Conservation (phyloP, 208 protist genomes). For the Crithidia mellificae region DNA sequence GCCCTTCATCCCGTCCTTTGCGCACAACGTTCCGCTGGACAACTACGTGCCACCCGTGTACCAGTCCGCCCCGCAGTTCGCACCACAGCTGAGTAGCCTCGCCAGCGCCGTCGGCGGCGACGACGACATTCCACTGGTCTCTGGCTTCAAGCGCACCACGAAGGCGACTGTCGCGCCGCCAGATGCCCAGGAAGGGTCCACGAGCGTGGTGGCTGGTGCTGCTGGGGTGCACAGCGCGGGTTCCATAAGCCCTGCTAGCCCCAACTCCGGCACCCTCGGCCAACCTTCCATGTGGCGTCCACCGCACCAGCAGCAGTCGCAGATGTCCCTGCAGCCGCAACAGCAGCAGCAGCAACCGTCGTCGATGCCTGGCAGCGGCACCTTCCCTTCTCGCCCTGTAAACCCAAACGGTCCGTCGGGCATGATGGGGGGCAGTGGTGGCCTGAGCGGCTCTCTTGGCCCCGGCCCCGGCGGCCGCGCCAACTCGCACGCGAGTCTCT, state of each 20-base stretch:
- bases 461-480: constrained; percentile 4
- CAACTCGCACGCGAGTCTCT: constrained; percentile 13
- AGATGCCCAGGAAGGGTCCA: constrained; percentile 18
- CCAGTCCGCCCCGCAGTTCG: constrained; percentile 27
- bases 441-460: constrained; percentile 4
- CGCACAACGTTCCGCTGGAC: constrained; percentile 19
- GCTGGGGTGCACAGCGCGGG: not conserved
- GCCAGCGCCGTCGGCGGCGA: constrained; percentile 2
- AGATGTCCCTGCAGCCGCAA: too few relatives aligned
- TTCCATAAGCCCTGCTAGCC: not conserved
- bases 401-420: not conserved
- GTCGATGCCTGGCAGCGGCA: not conserved
- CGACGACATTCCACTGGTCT: constrained; percentile 35
- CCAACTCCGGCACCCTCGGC: not conserved
- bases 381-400: constrained; percentile 16
- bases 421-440: not conserved
- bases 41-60: constrained; percentile 23
- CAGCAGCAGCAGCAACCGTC: not conserved
- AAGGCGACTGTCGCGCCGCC: not conserved
- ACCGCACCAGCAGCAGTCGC: not conserved
- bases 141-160: constrained; percentile 29
- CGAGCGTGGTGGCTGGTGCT: not conserved
- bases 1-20: constrained; percentile 34
- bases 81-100: constrained; percentile 19
- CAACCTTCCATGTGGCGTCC: constrained; percentile 20